Evolutionary conservation across 306 rosid genomes (phyloP), one percentile per base, ranked within the genome.

Genomic region (Castanea sativa): DNA sequence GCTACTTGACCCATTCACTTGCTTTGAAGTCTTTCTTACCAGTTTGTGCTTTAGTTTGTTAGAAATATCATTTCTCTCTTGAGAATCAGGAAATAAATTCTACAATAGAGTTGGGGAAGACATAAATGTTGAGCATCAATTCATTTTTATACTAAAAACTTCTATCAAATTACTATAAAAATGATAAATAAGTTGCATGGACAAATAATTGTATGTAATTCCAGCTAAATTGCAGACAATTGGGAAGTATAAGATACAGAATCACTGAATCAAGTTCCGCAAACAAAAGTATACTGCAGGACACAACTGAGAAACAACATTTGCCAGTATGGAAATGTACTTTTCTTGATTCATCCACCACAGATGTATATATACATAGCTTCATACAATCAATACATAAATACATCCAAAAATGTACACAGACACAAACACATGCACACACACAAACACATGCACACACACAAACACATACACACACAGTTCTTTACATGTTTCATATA

Each of bases 41-140:
- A 71, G 23, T 65, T 64, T 71, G 33, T 45, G 38, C 73, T 83
- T 78, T 58, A 59, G 29, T 73, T 52, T 85, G 49, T 53, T 73
- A 76, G 75, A 45, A 65, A 79, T 23, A 55, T 59, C 65, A 13
- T 55, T 33, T 14, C 68, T 61, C 69, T 77, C 74, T 63, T 72
- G 55, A 19, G 53, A 15, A 21, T 75, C 76, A 51, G 82, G 73
- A 76, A 72, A 77, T 32, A 75, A 74, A 38, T 72, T 51, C 91
- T 88, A 75, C 49, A 72, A 64, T 64, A 15, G 43, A 64, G 32
- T 64, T 67, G 64, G 32, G 41, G 30, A 21, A 57, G 11, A 71
- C 7, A 16, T 11, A 53, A 23, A 51, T 15, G 11, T 32, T 69
- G 56, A 52, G 5, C 19, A 41, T 55, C 72, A 69, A 38, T 11